Conservation (phyloP, 2,329 filamentous ascomycete species). For the Albophoma yamanashiensis region DNA sequence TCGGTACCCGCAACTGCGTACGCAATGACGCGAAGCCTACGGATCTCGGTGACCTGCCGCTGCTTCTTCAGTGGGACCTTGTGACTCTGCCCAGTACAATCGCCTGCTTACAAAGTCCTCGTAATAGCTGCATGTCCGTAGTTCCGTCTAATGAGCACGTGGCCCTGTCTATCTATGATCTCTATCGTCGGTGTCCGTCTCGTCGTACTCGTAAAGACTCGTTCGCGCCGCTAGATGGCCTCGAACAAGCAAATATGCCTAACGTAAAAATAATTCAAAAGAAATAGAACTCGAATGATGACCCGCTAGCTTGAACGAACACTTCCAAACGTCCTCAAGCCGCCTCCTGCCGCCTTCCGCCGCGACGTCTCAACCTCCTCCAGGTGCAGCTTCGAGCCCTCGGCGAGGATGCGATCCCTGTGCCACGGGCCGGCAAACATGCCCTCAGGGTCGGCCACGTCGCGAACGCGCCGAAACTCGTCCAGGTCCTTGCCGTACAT, state of each 20-base stretch:
- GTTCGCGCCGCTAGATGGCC: background rate
- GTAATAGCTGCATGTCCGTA: background rate
- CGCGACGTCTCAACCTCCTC: slow-evolving; percentile 25
- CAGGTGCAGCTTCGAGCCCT: slow-evolving; percentile 19
- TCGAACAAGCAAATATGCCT: background rate
- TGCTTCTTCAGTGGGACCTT: background rate
- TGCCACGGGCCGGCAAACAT: slow-evolving; percentile 93
- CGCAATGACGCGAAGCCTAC: background rate
- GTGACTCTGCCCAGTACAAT: background rate
- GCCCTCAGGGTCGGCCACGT: slow-evolving; percentile 65
- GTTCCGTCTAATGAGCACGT: background rate
- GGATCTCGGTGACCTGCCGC: background rate
- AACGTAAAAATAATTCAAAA: background rate
- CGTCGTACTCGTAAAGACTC: background rate
- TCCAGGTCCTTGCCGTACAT: slow-evolving; percentile 61
- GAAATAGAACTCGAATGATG: background rate
- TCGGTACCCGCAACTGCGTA: background rate
- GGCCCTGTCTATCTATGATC: background rate
- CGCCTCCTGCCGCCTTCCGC: slow-evolving; percentile 11
- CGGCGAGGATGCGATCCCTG: slow-evolving; percentile 49
- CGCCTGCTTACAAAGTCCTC: background rate
- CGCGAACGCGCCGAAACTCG: slow-evolving; percentile 57
- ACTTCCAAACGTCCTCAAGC: slow-evolving; percentile 11
- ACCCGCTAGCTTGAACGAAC: background rate
- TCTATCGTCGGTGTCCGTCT: background rate